These are phyloP conservation scores for Cladorrhinum sp. DNA, from an alignment of 2,329 filamentous ascomycete species.

Conservation along the genomic window DNA sequence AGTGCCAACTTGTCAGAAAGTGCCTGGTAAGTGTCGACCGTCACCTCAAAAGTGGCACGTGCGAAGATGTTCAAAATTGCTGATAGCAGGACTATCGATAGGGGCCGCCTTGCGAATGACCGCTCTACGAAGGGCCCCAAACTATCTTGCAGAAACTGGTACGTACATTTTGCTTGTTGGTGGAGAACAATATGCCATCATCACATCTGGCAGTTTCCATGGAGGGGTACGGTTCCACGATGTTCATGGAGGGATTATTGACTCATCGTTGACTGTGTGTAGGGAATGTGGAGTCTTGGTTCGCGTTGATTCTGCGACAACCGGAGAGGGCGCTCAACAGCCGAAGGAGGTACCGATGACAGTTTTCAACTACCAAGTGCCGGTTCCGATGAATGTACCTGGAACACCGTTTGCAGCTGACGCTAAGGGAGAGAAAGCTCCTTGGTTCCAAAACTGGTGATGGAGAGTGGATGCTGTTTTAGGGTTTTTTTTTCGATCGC, in stretches of 20 bases:
- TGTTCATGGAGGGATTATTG: background rate
- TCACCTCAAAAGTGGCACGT: background rate
- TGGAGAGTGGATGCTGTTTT: background rate
- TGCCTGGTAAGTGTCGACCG: conserved; percentile 66
- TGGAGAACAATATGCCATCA: background rate
- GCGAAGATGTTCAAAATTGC: background rate
- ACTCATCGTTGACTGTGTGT: background rate
- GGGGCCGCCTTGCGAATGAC: conserved; percentile 76
- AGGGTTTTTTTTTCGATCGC: too few species aligned
- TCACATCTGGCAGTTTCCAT: background rate
- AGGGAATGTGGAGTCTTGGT: conserved; percentile 86
- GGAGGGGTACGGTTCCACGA: too few species aligned
- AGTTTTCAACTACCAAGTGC: conserved; percentile 54
- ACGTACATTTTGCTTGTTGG: background rate
- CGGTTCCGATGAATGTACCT: conserved; percentile 63
- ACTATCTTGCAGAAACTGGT: conserved; percentile 80
- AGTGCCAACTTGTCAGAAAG: conserved; percentile 91
- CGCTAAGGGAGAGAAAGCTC: conserved; percentile 18
- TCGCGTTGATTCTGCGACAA: conserved; percentile 35
- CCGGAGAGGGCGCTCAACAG: conserved; percentile 20
- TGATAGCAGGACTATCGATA: conserved; percentile 31
- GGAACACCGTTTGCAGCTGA: conserved; percentile 33
- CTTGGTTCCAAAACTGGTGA: conserved; percentile 37
- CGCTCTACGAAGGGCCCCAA: conserved; percentile 64
- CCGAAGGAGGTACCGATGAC: conserved; percentile 23